Base-by-base conservation (phyloP, 768 basidiomycete genomes). In the Mrakia blollopis region DNA sequence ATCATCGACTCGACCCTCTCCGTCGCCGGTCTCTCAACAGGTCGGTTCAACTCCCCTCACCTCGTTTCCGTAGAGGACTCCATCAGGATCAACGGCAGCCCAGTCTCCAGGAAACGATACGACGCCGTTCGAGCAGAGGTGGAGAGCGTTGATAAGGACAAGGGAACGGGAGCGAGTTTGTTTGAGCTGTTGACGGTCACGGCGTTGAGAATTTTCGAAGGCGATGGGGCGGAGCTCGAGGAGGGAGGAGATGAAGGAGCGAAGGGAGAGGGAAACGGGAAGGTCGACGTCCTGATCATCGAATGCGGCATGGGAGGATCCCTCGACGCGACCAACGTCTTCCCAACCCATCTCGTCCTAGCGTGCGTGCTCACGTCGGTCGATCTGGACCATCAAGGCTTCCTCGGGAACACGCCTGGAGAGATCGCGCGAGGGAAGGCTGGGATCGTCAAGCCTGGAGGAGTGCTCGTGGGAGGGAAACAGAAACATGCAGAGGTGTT, bases 301-400 rank as follows among this genome's bases (percentile, higher is more conserved):
- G 96, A 99, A 84, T 95, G 94, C 14, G 96, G 97, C 0, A 90
- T 99, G 91, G 97, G 97, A 0, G 97, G 97, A 7, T 86, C 89
- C 4, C 84, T 91, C 70, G 97, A 98, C 82, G 96, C 97, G 28
- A 99, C 97, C 3, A 99, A 99, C 82, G 87, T 91, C 73, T 88
- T 98, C 28, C 88, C 92, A 2, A 88, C 90, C 63, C 85, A 87
- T 0, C 85, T 85, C 71, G 87, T 95, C 60, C 83, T 93, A 44
- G 88, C 90, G 1, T 92, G 92, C n/a, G 91, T 89, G 44, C 85
- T 98, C 37, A 93, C 94, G 0, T 84, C 90, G 3, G 92, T 98
- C 30, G 95, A 94, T 83, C 85, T 98, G 61, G 97, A 99, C 84
- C 97, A 98, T 83, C 93, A 95, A 79, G 88, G 88, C 5, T 94